These are phyloP conservation scores for Durio zibethinus DNA, from an alignment of 345 rosid genomes.

Conservation along the genomic window DNA sequence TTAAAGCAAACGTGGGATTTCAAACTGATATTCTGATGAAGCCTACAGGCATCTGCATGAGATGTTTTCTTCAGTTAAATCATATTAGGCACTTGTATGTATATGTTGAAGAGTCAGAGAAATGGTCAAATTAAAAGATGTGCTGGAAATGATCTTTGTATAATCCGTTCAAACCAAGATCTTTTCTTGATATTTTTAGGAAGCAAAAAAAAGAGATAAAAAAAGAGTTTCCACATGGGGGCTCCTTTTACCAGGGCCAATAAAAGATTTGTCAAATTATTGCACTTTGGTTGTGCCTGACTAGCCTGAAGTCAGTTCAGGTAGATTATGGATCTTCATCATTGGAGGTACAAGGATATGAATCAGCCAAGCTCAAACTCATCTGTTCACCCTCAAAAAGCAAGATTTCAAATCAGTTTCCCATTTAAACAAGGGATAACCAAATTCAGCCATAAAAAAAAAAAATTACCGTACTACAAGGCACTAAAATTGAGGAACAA, in stretches of 20 bases:
- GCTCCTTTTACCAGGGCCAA: not conserved
- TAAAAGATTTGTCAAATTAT: constrained; percentile 25
- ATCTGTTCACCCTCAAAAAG: constrained; percentile 20
- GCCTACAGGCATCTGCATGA: not conserved
- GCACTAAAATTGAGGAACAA: constrained; percentile 14
- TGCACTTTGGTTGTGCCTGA: constrained; percentile 29
- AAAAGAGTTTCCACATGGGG: not conserved
- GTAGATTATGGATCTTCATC: constrained; percentile 25
- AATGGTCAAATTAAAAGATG: not conserved
- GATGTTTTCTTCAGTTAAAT: not conserved
- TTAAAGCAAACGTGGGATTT: not conserved
- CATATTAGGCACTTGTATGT: not conserved
- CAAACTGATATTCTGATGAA: not conserved
- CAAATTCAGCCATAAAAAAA: not conserved
- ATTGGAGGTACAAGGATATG: constrained; percentile 11
- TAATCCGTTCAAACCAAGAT: not conserved
- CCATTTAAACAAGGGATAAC: not conserved
- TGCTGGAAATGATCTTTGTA: not conserved
- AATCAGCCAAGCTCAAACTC: constrained; percentile 14
- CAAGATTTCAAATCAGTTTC: constrained; percentile 21
- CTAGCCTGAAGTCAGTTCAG: constrained; percentile 19
- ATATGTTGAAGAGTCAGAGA: not conserved
- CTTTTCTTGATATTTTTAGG: not conserved
- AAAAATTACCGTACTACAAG: not conserved
- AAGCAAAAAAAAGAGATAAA: not conserved